phyloP scores from a whole-genome alignment of 2,329 filamentous ascomycete species.

The Plenodomus biglobosus region DNA sequence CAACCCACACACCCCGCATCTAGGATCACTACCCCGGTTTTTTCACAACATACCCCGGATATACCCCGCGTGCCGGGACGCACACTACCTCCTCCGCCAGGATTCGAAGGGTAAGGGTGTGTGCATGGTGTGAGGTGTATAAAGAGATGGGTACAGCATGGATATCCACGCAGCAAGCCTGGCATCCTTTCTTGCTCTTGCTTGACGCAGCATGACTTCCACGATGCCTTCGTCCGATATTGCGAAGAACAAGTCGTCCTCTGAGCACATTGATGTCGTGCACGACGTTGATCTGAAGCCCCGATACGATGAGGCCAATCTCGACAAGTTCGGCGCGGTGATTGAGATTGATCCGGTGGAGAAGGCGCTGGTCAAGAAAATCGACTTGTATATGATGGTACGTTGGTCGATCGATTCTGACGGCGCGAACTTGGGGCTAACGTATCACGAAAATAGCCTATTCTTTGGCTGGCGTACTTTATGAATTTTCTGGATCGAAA shows the following conservation, averaged over 20 bases:
- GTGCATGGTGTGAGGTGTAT: background rate
- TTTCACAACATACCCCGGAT: background rate
- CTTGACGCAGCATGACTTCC: background rate
- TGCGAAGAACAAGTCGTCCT: background rate
- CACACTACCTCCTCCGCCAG: background rate
- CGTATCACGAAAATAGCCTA: slow-evolving; percentile 1
- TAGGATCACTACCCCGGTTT: background rate
- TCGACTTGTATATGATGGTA: slow-evolving; percentile 30
- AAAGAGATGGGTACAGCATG: background rate
- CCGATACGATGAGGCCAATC: slow-evolving; percentile 13
- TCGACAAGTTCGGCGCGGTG: slow-evolving; percentile 30
- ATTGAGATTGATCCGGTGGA: slow-evolving; percentile 24
- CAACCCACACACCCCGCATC: background rate
- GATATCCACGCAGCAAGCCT: background rate
- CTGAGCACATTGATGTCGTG: slow-evolving; percentile 15
- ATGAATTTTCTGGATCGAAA: slow-evolving; percentile 58
- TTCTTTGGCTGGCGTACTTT: slow-evolving; percentile 26
- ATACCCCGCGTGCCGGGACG: background rate
- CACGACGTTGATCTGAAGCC: slow-evolving; percentile 10
- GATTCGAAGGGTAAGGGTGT: background rate
- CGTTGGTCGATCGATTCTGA: background rate
- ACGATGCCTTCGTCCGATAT: background rate
- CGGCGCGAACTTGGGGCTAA: too few species aligned
- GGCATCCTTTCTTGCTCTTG: background rate
- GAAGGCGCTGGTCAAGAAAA: slow-evolving; percentile 25